phyloP scores from a whole-genome alignment of 1,139 yeast genomes.

The Candida tropicalis region DNA sequence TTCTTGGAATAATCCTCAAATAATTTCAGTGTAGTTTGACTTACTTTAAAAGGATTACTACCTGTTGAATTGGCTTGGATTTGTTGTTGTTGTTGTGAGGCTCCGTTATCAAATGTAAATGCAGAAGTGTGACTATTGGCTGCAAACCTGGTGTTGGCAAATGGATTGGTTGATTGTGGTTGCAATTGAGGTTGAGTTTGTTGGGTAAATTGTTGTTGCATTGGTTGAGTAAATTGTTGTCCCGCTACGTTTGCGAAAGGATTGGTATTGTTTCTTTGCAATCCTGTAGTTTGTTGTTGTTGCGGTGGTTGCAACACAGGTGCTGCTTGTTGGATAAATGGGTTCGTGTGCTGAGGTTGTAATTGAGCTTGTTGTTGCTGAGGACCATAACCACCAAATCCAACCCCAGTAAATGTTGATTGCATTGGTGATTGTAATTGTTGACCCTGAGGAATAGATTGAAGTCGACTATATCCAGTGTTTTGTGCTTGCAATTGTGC shows the following conservation, averaged over 20 bases:
- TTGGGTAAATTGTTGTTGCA: slow-evolving; percentile 16
- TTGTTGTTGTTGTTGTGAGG: slow-evolving; percentile 18
- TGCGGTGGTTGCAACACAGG: slow-evolving; percentile 18
- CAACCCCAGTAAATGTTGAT: slow-evolving; percentile 54
- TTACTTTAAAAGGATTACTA: slow-evolving; percentile 48
- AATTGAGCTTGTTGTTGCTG: slow-evolving; percentile 21
- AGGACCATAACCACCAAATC: slow-evolving; percentile 56
- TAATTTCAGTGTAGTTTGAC: slow-evolving; percentile 37
- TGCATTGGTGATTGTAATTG: slow-evolving; percentile 16
- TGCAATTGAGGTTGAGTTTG: slow-evolving; percentile 19
- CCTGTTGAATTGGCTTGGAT: slow-evolving; percentile 39
- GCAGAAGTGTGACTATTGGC: slow-evolving; percentile 39
- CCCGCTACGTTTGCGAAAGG: slow-evolving; percentile 38
- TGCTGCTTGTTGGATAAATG: slow-evolving; percentile 24
- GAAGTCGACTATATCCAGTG: slow-evolving; percentile 14
- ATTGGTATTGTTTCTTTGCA: slow-evolving; percentile 39
- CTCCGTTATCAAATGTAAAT: slow-evolving; percentile 26
- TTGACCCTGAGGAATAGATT: slow-evolving; percentile 19
- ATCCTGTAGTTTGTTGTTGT: slow-evolving; percentile 17
- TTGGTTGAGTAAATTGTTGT: slow-evolving; percentile 7
- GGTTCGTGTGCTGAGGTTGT: slow-evolving; percentile 30
- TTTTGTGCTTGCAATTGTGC: slow-evolving; percentile 16
- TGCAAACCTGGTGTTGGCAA: slow-evolving; percentile 43
- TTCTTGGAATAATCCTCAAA: slow-evolving; percentile 28
- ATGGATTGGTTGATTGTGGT: slow-evolving; percentile 49